Conservation (phyloP, 805 yeast species). For the Scheffersomyces stipitis region DNA sequence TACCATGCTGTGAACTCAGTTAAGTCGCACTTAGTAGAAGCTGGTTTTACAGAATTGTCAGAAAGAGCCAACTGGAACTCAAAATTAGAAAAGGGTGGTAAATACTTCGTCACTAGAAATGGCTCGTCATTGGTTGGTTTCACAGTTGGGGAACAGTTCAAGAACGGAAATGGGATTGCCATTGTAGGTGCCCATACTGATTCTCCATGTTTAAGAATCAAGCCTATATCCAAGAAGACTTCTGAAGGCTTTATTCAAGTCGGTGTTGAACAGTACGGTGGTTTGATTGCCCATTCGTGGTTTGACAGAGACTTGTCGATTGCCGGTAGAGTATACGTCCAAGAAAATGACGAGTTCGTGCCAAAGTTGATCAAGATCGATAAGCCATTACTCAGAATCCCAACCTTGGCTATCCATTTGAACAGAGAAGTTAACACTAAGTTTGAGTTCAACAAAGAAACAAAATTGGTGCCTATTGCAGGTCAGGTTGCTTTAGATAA, state of each 20-base stretch:
- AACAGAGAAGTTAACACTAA: constrained; percentile 73
- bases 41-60: constrained; percentile 72
- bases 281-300: constrained; percentile 97
- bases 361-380: constrained; percentile 76
- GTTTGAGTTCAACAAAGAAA: constrained; percentile 87
- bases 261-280: constrained; percentile 94
- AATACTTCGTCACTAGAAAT: constrained; percentile 86
- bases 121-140: constrained; percentile 88
- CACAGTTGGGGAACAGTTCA: constrained; percentile 70
- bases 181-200: constrained; percentile 97
- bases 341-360: constrained; percentile 46
- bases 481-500: constrained; percentile 47
- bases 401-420: constrained; percentile 91
- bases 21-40: constrained; percentile 49
- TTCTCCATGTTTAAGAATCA: constrained; percentile 84
- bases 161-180: constrained; percentile 78
- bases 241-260: constrained; percentile 81
- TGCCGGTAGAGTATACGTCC: constrained; percentile 88
- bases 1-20: constrained; percentile 83
- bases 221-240: constrained; percentile 74
- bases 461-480: constrained; percentile 82
- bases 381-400: constrained; percentile 84
- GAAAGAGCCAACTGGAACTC: constrained; percentile 72
- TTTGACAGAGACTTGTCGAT: constrained; percentile 89
- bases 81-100: constrained; percentile 48